A percentile compares a stretch with the other conserved stretches of the same genome.
Evolutionary conservation across 208 protist species (phyloP).

Genomic region (Endotrypanum monterogeii): DNA sequence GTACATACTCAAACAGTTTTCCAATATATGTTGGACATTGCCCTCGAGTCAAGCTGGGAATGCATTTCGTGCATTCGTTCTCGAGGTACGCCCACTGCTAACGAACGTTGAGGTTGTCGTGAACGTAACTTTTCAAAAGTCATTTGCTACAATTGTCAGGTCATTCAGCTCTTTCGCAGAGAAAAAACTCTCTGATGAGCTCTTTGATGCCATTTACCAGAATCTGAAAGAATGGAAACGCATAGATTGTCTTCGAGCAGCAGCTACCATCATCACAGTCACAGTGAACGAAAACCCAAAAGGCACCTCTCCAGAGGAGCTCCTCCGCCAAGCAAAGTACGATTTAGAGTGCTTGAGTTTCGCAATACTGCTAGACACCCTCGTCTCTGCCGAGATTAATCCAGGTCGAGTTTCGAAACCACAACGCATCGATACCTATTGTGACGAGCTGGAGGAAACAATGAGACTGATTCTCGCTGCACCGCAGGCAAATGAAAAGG

Average conservation of each 20-base stretch:
- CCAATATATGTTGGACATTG: slow-evolving; percentile 39
- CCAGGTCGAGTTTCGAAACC: not conserved
- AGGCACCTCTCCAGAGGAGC: not conserved
- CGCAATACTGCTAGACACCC: slow-evolving; percentile 18
- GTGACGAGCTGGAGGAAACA: slow-evolving; percentile 5
- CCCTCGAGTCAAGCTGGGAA: slow-evolving; percentile 35
- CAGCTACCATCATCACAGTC: not conserved
- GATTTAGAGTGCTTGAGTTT: slow-evolving; percentile 17
- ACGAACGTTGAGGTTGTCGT: slow-evolving; percentile 32
- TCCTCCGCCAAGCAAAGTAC: slow-evolving; percentile 14
- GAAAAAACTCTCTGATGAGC: slow-evolving; percentile 14
- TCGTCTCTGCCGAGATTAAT: not conserved
- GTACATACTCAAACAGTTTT: slow-evolving; percentile 51
- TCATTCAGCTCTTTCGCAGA: slow-evolving; percentile 26
- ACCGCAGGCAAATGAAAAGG: not conserved
- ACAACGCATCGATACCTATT: slow-evolving; percentile 9
- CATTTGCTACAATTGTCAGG: slow-evolving; percentile 28
- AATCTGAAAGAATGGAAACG: slow-evolving; percentile 26
- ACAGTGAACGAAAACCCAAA: slow-evolving; percentile 2
- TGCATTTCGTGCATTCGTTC: slow-evolving; percentile 47
- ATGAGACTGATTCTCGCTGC: slow-evolving; percentile 1
- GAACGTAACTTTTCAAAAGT: slow-evolving; percentile 34
- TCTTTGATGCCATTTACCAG: slow-evolving; percentile 21
- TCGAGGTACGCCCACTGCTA: slow-evolving; percentile 33
- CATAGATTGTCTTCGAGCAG: slow-evolving; percentile 21